Evolutionary conservation across 164 flowering plant species (phyloP).

Genomic region (Magnolia kwangsiensis): DNA sequence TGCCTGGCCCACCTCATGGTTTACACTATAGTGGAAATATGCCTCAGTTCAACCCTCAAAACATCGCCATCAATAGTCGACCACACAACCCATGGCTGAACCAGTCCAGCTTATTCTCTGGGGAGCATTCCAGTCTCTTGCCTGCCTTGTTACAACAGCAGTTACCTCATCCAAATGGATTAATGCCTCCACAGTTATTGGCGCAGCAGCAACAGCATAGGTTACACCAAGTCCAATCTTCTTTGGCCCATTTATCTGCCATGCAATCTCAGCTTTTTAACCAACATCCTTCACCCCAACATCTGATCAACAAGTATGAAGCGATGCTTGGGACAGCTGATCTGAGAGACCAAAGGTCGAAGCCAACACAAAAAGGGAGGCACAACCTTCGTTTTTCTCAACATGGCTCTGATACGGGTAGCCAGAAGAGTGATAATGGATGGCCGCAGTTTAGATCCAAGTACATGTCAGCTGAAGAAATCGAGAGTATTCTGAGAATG

Average conservation of each 20-base stretch:
- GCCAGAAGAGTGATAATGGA: constrained; percentile 57
- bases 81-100: constrained; percentile 58
- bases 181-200: constrained; percentile 53
- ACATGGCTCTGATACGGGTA: constrained; percentile 52
- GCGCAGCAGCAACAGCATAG: constrained; percentile 56
- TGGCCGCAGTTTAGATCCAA: constrained; percentile 73
- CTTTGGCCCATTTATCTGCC: constrained; percentile 52
- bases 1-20: constrained; percentile 56
- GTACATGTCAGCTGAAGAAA: constrained; percentile 85
- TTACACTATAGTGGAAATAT: constrained; percentile 46
- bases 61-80: constrained; percentile 39
- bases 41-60: constrained; percentile 42
- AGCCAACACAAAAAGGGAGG: constrained; percentile 50
- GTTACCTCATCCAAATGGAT: constrained; percentile 56
- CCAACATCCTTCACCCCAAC: constrained; percentile 41
- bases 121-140: constrained; percentile 48
- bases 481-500: constrained; percentile 79
- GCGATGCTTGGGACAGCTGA: constrained; percentile 45
- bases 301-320: constrained; percentile 29
- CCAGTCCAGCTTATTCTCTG: constrained; percentile 49
- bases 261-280: constrained; percentile 61
- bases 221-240: constrained; percentile 52
- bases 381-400: constrained; percentile 52
- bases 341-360: constrained; percentile 59
- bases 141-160: constrained; percentile 49